Percentiles rank a stretch among this genome's conserved stretches.
phyloP scores from a whole-genome alignment of 768 basidiomycete genomes.

The Podaxis sp. region DNA sequence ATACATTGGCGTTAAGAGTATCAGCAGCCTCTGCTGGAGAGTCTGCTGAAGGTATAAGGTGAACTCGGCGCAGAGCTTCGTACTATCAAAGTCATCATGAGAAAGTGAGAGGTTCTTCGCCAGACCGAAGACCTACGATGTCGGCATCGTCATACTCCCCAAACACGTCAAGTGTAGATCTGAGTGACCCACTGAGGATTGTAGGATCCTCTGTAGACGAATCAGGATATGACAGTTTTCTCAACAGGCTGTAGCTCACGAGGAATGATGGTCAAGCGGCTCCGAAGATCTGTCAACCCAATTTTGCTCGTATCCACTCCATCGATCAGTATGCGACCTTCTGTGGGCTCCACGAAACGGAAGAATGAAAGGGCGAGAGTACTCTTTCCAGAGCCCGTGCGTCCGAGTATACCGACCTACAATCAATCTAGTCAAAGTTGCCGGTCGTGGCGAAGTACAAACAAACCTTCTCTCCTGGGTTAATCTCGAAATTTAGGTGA shows the following conservation, averaged over 20 bases:
- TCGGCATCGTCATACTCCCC: conserved; percentile 82
- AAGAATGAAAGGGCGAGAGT: conserved; percentile 85
- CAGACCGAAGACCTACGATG: conserved; percentile 50
- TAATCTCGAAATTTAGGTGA: conserved; percentile 69
- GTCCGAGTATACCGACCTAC: conserved; percentile 69
- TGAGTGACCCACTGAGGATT: conserved; percentile 79
- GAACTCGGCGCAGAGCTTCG: conserved; percentile 81
- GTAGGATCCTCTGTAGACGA: conserved; percentile 75
- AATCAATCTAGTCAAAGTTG: not conserved
- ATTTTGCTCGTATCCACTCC: conserved; percentile 77
- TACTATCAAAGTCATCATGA: conserved; percentile 43
- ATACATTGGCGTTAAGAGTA: conserved; percentile 69
- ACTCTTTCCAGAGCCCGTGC: conserved; percentile 78
- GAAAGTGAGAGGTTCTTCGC: not conserved
- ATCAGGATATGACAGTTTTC: not conserved
- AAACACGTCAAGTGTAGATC: conserved; percentile 84
- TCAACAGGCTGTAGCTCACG: conserved; percentile 38
- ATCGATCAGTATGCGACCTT: conserved; percentile 75
- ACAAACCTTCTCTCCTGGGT: conserved; percentile 73
- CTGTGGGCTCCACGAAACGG: conserved; percentile 80
- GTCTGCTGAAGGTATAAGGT: conserved; percentile 67
- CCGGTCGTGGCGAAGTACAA: not conserved
- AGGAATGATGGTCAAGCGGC: conserved; percentile 56
- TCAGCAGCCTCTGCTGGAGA: conserved; percentile 43
- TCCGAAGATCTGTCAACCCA: conserved; percentile 80